phyloP scores from a whole-genome alignment of 1,284 basidiomycete genomes.

The Sparassis latifolia region DNA sequence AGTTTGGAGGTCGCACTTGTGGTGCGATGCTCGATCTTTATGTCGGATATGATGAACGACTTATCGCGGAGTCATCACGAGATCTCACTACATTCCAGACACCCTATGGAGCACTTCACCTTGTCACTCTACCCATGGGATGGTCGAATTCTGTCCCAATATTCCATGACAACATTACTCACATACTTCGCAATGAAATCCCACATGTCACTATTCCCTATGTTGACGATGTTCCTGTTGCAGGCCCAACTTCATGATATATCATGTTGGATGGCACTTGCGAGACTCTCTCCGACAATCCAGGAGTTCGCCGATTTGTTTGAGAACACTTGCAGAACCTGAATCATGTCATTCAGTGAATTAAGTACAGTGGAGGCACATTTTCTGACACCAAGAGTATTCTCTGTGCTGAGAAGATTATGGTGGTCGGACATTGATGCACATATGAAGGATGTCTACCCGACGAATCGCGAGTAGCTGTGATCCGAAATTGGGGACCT shows the following conservation, averaged over 20 bases:
- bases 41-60: constrained; percentile 12
- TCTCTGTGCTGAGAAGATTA: background rate
- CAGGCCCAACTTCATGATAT: constrained; percentile 4
- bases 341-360: constrained; percentile 22
- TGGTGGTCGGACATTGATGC: background rate
- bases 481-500: constrained; percentile 15
- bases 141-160: constrained; percentile 32
- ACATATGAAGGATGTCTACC: background rate
- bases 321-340: constrained; percentile 23
- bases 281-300: background rate
- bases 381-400: background rate
- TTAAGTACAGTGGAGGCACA: constrained; percentile 3
- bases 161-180: constrained; percentile 27
- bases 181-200: constrained; percentile 29
- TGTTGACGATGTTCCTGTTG: constrained; percentile 3
- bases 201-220: constrained; percentile 5
- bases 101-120: constrained; percentile 13
- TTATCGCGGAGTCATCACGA: constrained; percentile 17
- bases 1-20: constrained; percentile 14
- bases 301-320: constrained; percentile 21
- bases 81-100: constrained; percentile 19
- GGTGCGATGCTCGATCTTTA: constrained; percentile 21
- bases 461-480: constrained; percentile 11
- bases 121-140: constrained; percentile 28
- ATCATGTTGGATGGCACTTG: background rate